Evolutionary conservation across 2,329 filamentous ascomycete genomes (phyloP).

Genomic region (Fusarium sp.): DNA sequence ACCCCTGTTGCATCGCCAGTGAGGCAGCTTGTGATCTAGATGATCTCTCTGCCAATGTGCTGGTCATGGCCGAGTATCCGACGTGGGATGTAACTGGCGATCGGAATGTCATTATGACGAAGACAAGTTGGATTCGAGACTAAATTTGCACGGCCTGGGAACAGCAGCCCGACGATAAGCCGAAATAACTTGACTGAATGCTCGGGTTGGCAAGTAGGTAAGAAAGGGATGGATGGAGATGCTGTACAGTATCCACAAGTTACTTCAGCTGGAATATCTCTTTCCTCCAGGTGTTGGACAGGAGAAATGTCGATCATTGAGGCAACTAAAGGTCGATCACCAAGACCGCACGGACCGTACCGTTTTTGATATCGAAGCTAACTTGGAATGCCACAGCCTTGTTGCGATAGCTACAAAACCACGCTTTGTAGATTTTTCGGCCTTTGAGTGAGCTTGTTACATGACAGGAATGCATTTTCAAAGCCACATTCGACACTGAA

Average conservation of each 20-base stretch:
- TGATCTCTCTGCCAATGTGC: neutral
- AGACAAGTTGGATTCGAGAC: conserved; percentile 4
- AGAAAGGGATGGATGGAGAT: conserved; percentile 1
- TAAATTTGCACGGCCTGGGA: neutral
- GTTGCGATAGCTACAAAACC: conserved; percentile 26
- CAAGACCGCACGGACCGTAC: conserved; percentile 38
- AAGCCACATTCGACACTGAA: conserved; percentile 20
- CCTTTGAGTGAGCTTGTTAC: too few species aligned
- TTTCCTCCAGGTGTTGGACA: conserved; percentile 12
- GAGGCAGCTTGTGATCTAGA: neutral
- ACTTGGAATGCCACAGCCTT: conserved; percentile 24
- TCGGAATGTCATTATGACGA: conserved; percentile 39
- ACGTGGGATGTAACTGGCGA: conserved; percentile 10
- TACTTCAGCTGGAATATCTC: conserved; percentile 3
- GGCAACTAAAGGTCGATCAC: conserved; percentile 29
- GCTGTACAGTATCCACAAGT: conserved; percentile 7
- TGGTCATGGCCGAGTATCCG: conserved; percentile 10
- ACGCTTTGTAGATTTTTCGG: too few species aligned
- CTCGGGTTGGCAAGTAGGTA: conserved; percentile 3
- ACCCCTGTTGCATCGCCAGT: neutral
- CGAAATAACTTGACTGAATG: neutral
- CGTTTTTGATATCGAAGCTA: conserved; percentile 27
- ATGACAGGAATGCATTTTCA: too few species aligned
- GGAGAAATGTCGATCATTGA: conserved; percentile 27
- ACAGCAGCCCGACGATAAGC: conserved; percentile 8